Conservation (phyloP, 176 grass and related monocot genomes). For the Thalia dealbata region DNA sequence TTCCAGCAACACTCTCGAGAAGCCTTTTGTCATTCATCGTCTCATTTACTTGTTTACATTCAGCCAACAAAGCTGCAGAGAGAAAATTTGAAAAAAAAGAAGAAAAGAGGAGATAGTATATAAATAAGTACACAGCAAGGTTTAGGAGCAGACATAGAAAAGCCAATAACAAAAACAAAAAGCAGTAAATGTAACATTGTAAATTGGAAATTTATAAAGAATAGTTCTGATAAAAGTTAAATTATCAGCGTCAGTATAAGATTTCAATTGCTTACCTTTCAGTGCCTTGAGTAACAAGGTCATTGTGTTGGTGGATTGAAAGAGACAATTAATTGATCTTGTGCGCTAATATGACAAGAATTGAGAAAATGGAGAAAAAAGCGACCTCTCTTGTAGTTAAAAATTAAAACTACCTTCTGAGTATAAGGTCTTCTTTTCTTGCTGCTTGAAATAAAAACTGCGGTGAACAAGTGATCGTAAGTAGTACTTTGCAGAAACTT, state of each 20-base stretch:
- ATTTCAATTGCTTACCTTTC: not conserved
- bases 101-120: not conserved
- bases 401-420: conserved; percentile 29
- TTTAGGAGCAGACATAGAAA: not conserved
- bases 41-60: conserved; percentile 13
- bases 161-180: not conserved
- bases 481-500: conserved; percentile 25
- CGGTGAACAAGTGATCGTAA: conserved; percentile 34
- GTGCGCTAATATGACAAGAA: not conserved
- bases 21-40: not conserved
- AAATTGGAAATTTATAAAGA: too few relatives aligned
- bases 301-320: too few relatives aligned
- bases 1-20: not conserved
- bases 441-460: conserved; percentile 34
- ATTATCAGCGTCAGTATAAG: not conserved
- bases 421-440: conserved; percentile 26
- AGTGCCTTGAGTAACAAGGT: not conserved
- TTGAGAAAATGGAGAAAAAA: not conserved
- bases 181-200: not conserved
- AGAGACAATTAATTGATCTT: too few relatives aligned
- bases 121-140: not conserved
- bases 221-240: not conserved
- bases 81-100: too few relatives aligned
- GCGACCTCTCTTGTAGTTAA: not conserved
- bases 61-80: conserved; percentile 15